A percentile compares a stretch with the other conserved stretches of the same genome.
Conservation (phyloP, 805 yeast genomes). For the Teunomyces panamensis region DNA sequence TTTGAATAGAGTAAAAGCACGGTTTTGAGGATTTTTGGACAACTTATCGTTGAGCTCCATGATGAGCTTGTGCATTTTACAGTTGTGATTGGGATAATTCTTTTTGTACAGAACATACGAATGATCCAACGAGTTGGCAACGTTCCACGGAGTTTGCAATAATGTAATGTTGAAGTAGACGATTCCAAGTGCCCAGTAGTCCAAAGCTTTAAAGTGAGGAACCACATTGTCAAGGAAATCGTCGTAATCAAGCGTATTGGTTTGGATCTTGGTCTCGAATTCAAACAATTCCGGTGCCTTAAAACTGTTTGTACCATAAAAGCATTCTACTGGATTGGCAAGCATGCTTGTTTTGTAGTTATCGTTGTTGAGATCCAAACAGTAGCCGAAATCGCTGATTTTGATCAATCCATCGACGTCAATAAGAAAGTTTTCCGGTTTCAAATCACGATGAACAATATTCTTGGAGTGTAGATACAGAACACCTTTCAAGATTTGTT, state of each 20-base stretch:
- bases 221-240: not conserved
- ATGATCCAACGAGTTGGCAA: conserved; percentile 26
- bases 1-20: conserved; percentile 32
- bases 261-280: conserved; percentile 16
- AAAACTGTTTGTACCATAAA: conserved; percentile 51
- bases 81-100: conserved; percentile 22
- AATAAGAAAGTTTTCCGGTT: conserved; percentile 53
- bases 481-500: conserved; percentile 45
- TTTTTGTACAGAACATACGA: conserved; percentile 20
- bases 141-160: conserved; percentile 48
- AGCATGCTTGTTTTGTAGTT: conserved; percentile 7
- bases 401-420: conserved; percentile 44
- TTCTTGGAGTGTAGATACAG: conserved; percentile 40
- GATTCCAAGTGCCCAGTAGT: conserved; percentile 53
- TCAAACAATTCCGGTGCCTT: conserved; percentile 52
- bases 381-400: conserved; percentile 52
- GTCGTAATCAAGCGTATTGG: conserved; percentile 1
- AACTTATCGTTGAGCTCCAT: conserved; percentile 13
- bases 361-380: conserved; percentile 17
- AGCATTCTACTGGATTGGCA: conserved; percentile 17
- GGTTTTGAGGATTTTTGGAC: conserved; percentile 20
- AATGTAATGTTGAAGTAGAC: conserved; percentile 44
- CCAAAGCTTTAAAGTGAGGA: conserved; percentile 35
- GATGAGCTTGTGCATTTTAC: conserved; percentile 11
- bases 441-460: conserved; percentile 51